Percentiles rank a stretch among this genome's conserved stretches.
Evolutionary conservation across 164 flowering plant species (phyloP).

Genomic region (Magnolia sinica): DNA sequence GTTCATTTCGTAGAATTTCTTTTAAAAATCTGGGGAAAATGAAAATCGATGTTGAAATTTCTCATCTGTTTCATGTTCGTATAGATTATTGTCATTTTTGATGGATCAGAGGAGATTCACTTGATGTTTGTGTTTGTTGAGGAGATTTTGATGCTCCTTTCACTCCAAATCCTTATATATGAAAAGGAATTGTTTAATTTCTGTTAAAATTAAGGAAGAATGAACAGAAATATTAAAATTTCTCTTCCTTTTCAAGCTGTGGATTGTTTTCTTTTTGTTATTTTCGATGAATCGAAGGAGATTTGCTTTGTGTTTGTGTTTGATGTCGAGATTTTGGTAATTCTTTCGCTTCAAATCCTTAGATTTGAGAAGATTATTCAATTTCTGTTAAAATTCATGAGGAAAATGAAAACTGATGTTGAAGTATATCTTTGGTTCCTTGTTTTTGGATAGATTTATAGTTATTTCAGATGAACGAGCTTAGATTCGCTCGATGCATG

Average conservation of each 20-base stretch:
- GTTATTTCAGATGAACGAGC: neutral
- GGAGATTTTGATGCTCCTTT: no score
- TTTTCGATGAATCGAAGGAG: neutral
- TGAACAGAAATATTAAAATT: no score
- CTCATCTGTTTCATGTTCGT: neutral
- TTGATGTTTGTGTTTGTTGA: neutral
- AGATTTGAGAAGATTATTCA: neutral
- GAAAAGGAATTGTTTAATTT: no score
- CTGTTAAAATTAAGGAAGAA: no score
- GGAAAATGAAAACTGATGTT: neutral
- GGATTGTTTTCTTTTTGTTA: neutral
- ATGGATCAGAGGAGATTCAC: neutral
- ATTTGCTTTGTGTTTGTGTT: neutral
- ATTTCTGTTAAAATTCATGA: neutral
- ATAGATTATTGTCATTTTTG: neutral
- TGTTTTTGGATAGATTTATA: neutral
- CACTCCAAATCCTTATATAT: no score
- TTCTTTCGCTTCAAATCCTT: neutral
- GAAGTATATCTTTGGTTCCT: neutral
- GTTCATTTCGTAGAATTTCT: neutral
- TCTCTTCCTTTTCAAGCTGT: no score
- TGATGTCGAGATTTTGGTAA: neutral
- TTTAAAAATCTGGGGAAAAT: neutral
- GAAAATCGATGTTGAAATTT: neutral
- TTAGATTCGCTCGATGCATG: neutral